Conservation (phyloP, 306 rosid genomes). For the Medicago arabica region DNA sequence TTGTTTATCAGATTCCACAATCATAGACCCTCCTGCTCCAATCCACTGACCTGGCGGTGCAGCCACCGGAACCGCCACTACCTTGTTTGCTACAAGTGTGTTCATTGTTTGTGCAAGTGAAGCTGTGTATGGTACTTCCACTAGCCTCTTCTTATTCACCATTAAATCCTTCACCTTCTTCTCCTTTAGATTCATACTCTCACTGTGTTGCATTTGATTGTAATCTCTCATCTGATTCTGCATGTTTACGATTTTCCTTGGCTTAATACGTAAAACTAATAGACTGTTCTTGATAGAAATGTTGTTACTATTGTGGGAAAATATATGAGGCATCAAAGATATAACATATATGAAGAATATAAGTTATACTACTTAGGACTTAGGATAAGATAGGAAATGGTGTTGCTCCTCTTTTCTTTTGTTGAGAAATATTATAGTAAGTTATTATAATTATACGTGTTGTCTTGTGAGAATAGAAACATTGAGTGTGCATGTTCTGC, state of each 20-base stretch:
- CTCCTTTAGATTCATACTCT: constrained; percentile 46
- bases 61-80: constrained; percentile 84
- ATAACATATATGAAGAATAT: not conserved
- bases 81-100: constrained; percentile 69
- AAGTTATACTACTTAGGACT: not conserved
- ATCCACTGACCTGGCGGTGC: constrained; percentile 97
- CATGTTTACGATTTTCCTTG: constrained; percentile 40
- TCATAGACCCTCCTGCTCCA: constrained; percentile 92
- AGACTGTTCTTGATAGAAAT: not conserved
- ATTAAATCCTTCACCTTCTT: constrained; percentile 67
- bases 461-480: not conserved
- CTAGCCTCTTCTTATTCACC: constrained; percentile 66
- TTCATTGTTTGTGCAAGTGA: constrained; percentile 79
- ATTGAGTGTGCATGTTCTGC: constrained; percentile 23
- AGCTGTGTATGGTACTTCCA: constrained; percentile 91
- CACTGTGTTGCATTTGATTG: constrained; percentile 32
- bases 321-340: constrained; percentile 23
- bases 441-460: constrained; percentile 33
- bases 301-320: not conserved
- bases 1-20: constrained; percentile 78
- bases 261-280: not conserved
- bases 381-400: not conserved
- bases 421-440: not conserved
- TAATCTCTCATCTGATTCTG: constrained; percentile 39
- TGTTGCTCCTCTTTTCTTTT: not conserved